Base-by-base conservation (phyloP, 371 early-diverging fungal species). In the Syncephalastrum contaminatum region DNA sequence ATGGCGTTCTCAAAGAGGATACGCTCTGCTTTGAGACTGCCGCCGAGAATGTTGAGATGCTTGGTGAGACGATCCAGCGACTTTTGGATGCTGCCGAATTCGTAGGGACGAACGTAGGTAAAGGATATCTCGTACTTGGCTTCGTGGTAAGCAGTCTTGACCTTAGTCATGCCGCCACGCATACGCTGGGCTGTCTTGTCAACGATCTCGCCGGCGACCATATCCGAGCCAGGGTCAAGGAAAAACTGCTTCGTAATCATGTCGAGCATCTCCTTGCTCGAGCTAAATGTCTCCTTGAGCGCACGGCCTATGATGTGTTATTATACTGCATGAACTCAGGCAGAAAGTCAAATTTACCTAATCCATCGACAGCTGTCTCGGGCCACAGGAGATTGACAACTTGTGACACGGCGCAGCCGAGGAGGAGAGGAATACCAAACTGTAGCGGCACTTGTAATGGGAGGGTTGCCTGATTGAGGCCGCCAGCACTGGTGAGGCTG, bases 51-150 rank as follows among this genome's bases (percentile, higher is more conserved):
- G 27, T 55, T 66, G 4, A 80, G 52, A 56, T 80, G 80, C 25
- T 71, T 69, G 3, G 76, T 76, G 8, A 80, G 36, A 22, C 67
- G 53, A 40, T 63, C 70, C 36, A 80, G 40, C 0, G 71, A 71
- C 51, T 70, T 75, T 24, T 67, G 62, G 7, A 76, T 62, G 4
- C 57, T 59, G 6, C 70, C 66, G 18, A 73, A 41, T 40, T 76
- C 69, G 30, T 72, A 62, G 22, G 76, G 74, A 3, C 67, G 68
- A 20, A 75, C 63, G 52, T 65, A 76, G 2, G 76, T 60, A 49
- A 70, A 67, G 0, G 80, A 80, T 10, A 75, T 56, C 55, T 80
- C 80, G 39, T 76, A 76, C 47, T 75, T 75, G 6, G 80, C 72
- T 49, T 80, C 80, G 0, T 59, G 58, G 40, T 80, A 80, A 4